Percentiles rank a stretch among this genome's conserved stretches.
Evolutionary conservation across 2,329 filamentous ascomycete species (phyloP).

Genomic region (Colletotrichum australisinense): DNA sequence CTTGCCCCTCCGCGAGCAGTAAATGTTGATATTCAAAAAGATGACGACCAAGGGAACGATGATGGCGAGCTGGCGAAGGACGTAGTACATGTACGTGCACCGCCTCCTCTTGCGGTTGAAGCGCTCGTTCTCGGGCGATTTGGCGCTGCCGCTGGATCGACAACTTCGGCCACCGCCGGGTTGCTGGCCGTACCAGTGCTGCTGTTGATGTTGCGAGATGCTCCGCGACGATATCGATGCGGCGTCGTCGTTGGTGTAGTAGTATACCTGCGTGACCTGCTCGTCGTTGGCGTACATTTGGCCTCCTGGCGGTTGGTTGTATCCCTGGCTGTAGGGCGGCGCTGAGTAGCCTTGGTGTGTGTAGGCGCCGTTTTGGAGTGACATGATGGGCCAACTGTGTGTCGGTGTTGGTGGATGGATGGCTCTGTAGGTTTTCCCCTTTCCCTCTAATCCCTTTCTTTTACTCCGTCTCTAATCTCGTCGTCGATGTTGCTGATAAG

Average conservation of each 20-base stretch:
- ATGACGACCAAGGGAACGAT: constrained; percentile 33
- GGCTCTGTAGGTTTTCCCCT: background rate
- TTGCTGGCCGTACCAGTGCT: constrained; percentile 25
- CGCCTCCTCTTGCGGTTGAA: constrained; percentile 41
- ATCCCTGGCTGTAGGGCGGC: constrained; percentile 32
- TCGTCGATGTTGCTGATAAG: background rate
- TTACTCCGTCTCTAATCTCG: background rate
- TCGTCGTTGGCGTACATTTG: constrained; percentile 21
- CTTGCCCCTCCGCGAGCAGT: constrained; percentile 33
- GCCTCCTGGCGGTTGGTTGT: constrained; percentile 26
- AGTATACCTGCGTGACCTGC: constrained; percentile 17
- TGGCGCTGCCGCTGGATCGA: background rate
- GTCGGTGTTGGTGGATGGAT: background rate
- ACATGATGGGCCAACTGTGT: constrained; percentile 5
- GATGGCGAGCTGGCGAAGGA: constrained; percentile 56
- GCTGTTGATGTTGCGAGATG: background rate
- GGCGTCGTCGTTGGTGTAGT: constrained; percentile 5
- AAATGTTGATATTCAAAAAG: constrained; percentile 37
- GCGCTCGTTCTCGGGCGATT: constrained; percentile 26
- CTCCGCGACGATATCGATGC: constrained; percentile 9
- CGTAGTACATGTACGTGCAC: constrained; percentile 48
- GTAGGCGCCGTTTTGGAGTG: constrained; percentile 28
- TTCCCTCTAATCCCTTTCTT: background rate
- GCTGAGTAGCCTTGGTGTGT: constrained; percentile 28
- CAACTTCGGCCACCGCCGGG: background rate